These are phyloP conservation scores for Ogataea populi-albae DNA, from an alignment of 805 yeast genomes.

Conservation along the genomic window DNA sequence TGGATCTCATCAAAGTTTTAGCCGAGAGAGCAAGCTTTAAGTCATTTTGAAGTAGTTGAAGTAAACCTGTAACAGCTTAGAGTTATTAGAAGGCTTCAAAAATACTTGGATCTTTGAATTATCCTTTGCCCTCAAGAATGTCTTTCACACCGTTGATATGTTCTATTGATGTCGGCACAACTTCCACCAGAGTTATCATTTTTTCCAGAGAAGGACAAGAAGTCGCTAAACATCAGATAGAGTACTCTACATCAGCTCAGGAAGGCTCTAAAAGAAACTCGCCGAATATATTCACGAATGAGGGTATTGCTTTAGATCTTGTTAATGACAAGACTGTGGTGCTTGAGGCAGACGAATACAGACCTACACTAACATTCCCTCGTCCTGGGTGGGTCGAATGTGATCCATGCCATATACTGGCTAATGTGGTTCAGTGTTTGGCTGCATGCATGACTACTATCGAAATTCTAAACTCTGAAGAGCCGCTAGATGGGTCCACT, in stretches of 20 bases:
- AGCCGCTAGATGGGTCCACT: slow-evolving; percentile 30
- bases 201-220: slow-evolving; percentile 73
- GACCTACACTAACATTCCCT: slow-evolving; percentile 73
- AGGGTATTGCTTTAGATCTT: slow-evolving; percentile 63
- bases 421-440: slow-evolving; percentile 77
- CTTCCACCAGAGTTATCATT: slow-evolving; percentile 84
- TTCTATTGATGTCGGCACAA: slow-evolving; percentile 87
- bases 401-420: slow-evolving; percentile 78
- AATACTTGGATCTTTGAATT: too few species aligned
- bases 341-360: slow-evolving; percentile 55
- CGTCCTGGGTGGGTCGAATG: slow-evolving; percentile 94
- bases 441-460: slow-evolving; percentile 59
- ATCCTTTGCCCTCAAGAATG: too few species aligned
- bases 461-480: slow-evolving; percentile 53
- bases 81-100: too few species aligned
- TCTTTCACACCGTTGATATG: slow-evolving; percentile 45
- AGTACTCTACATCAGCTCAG: slow-evolving; percentile 74
- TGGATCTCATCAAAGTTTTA: too few species aligned
- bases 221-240: slow-evolving; percentile 85
- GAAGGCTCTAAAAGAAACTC: slow-evolving; percentile 35
- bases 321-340: slow-evolving; percentile 48
- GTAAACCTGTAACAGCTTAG: too few species aligned
- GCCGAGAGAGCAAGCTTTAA: too few species aligned
- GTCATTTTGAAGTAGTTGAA: too few species aligned
- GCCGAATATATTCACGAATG: slow-evolving; percentile 64